Evolutionary conservation across 2,329 filamentous ascomycete genomes (phyloP).

Genomic region (Sphaerulina populicola): DNA sequence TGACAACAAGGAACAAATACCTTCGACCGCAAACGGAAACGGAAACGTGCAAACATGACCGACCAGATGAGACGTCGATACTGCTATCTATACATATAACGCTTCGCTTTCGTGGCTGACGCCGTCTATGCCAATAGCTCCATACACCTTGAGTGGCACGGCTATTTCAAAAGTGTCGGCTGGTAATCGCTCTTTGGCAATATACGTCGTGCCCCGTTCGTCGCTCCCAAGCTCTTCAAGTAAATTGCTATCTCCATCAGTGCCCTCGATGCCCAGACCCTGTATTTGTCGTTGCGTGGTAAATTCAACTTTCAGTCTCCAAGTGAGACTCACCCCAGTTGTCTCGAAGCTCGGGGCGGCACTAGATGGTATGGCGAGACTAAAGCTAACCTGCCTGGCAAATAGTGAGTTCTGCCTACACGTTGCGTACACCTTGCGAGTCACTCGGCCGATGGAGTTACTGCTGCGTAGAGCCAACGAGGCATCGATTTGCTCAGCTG

Average conservation of each 20-base stretch:
- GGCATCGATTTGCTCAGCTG: slow-evolving; percentile 71
- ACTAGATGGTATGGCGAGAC: slow-evolving; percentile 68
- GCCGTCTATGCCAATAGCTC: slow-evolving; percentile 24
- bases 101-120: slow-evolving; percentile 18
- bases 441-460: slow-evolving; percentile 78
- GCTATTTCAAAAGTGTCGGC: slow-evolving; percentile 34
- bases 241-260: slow-evolving; percentile 49
- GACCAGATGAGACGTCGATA: neutral
- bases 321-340: slow-evolving; percentile 75
- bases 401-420: slow-evolving; percentile 77
- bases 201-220: slow-evolving; percentile 30
- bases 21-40: too few species aligned
- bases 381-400: slow-evolving; percentile 69
- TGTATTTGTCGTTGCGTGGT: slow-evolving; percentile 49
- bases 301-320: slow-evolving; percentile 87
- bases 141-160: slow-evolving; percentile 33
- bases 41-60: too few species aligned
- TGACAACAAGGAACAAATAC: too few species aligned
- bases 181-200: slow-evolving; percentile 31
- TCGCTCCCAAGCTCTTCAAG: slow-evolving; percentile 32
- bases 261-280: slow-evolving; percentile 16
- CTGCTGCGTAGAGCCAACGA: slow-evolving; percentile 75
- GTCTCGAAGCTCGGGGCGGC: slow-evolving; percentile 91
- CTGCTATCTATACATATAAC: slow-evolving; percentile 17
- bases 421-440: slow-evolving; percentile 68